Conservation (phyloP, 345 rosid species). For the Citrus sinensis region DVS_A1.0 CM039164.1:11018501-11019000, state of each 20-base stretch:
- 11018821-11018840: neutral
- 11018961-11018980: neutral
- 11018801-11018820: neutral
- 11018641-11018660: constrained; percentile 21
- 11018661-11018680: neutral
- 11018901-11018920: neutral
- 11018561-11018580: neutral
- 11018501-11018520: neutral
- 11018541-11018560: neutral
- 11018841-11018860: neutral
- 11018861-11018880: neutral
- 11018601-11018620: constrained; percentile 39
- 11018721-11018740: neutral
- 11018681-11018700: neutral
- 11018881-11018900: neutral
- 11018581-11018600: constrained; percentile 38
- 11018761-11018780: neutral
- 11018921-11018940: neutral
- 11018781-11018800: neutral
- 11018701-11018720: neutral
- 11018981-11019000: neutral
- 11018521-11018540: neutral
- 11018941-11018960: neutral
- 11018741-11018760: neutral
- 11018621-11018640: constrained; percentile 43